Evolutionary conservation across 371 early-diverging fungal genomes (phyloP), one percentile per base, ranked within the genome.

Genomic region (Mucor saturninus): DNA sequence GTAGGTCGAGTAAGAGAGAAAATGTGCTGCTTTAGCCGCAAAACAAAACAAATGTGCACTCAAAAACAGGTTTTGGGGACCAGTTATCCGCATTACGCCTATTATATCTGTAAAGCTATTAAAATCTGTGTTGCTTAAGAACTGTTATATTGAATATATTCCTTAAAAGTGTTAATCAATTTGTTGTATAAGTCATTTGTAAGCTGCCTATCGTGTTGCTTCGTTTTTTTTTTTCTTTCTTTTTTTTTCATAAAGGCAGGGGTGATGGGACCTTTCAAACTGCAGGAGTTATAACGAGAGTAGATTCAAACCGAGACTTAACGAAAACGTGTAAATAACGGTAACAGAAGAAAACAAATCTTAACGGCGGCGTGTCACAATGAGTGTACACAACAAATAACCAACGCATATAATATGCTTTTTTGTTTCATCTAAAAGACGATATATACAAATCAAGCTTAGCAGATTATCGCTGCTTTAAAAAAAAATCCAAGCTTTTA

Each of bases 401-500:
- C 43, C 50, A 50, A 50, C 50, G 50, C 50, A 50, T 50, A 50
- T 7, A 26, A 48, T 8, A 48, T 15, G 26, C 11, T 40, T 43
- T 14, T 48, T 48, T 48, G 50, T 50, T 50, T 50, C 50, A 50
- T 29, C 50, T 46, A 50, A 50, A 28, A 50, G 50, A 50, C 50
- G 50, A 48, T 30, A 50, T 30, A 50, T 50, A 50, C 30, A 13
- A 50, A 50, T 26, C 15, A 30, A 50, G 50, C 14, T 21, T 50
- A 50, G 50, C 10, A 28, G 11, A 10, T 50, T 30, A 11, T 30
- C 11, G 9, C 8, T 50, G 3, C 6, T 26, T 48, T 28, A 9
- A 26, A 48, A 9, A 48, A 28, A 4, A 26, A 48, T 48, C 35
- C 4, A 35, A 35, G 35, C 35, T 35, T 35, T 35, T 35, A 35